phyloP scores from a whole-genome alignment of 2,329 filamentous ascomycete species.

The Ceratocystis alfenasii region DNA sequence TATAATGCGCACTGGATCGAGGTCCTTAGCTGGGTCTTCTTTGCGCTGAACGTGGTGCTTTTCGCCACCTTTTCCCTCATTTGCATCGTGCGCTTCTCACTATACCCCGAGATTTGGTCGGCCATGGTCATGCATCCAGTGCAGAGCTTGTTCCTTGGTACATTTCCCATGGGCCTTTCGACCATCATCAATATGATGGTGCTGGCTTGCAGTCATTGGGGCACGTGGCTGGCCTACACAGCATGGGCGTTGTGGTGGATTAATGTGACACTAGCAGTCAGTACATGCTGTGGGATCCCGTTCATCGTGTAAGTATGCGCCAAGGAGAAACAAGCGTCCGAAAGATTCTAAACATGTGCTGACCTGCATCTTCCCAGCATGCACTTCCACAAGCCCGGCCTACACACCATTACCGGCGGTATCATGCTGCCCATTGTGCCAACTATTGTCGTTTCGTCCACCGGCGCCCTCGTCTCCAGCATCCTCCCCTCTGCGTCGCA shows the following conservation, averaged over 20 bases:
- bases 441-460: constrained; percentile 52
- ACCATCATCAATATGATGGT: constrained; percentile 57
- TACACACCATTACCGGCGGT: constrained; percentile 50
- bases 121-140: constrained; percentile 55
- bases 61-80: constrained; percentile 44
- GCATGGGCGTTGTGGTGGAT: constrained; percentile 50
- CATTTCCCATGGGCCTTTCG: constrained; percentile 56
- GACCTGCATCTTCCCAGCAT: constrained; percentile 25
- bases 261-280: constrained; percentile 41
- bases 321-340: background rate
- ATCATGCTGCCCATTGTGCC: constrained; percentile 56
- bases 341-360: background rate
- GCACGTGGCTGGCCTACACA: constrained; percentile 41
- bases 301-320: constrained; percentile 42
- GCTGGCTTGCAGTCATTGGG: constrained; percentile 51
- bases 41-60: constrained; percentile 46
- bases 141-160: constrained; percentile 57
- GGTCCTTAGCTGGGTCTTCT: constrained; percentile 49
- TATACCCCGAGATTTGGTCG: constrained; percentile 54
- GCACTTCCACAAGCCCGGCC: constrained; percentile 35
- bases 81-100: constrained; percentile 46
- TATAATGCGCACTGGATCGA: constrained; percentile 47
- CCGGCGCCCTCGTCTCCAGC: constrained; percentile 52
- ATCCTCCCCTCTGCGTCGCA: constrained; percentile 43
- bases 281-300: constrained; percentile 43